Conservation (phyloP, 2,329 filamentous ascomycete genomes). For the Bertia moriformis region DNA sequence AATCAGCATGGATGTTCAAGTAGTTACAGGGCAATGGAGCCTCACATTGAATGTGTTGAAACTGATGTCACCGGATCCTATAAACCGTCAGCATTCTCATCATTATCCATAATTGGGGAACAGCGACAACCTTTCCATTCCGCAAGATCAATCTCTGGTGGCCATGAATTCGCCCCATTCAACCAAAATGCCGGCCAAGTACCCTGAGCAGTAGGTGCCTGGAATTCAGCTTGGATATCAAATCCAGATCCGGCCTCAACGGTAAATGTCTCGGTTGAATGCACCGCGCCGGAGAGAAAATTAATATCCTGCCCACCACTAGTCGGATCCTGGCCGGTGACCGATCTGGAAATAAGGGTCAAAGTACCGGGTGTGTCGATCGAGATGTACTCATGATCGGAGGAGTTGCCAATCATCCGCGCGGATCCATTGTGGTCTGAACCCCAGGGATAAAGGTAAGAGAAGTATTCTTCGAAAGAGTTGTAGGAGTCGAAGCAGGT, state of each 20-base stretch:
- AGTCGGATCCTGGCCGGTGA: constrained; percentile 21
- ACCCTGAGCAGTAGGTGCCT: constrained; percentile 32
- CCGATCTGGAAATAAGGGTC: constrained; percentile 29
- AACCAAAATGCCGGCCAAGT: constrained; percentile 37
- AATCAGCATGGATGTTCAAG: background rate
- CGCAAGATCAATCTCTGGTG: constrained; percentile 43
- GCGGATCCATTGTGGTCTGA: constrained; percentile 5
- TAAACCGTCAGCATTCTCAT: background rate
- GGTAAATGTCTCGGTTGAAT: constrained; percentile 23
- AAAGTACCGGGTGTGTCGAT: constrained; percentile 16
- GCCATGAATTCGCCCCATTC: constrained; percentile 36
- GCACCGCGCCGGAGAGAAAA: constrained; percentile 26
- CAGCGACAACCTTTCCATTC: constrained; percentile 38
- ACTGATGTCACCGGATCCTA: constrained; percentile 27
- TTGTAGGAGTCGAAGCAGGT: constrained; percentile 2
- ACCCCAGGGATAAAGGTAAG: constrained; percentile 4
- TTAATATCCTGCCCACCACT: constrained; percentile 21
- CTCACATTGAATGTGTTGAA: constrained; percentile 36
- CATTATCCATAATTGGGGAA: background rate
- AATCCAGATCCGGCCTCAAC: constrained; percentile 19
- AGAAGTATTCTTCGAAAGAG: constrained; percentile 4
- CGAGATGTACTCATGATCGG: constrained; percentile 2
- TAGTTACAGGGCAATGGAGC: background rate
- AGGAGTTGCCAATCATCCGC: constrained; percentile 1
- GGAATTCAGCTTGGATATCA: constrained; percentile 21